Evolutionary conservation across 2,329 filamentous ascomycete genomes (phyloP), one percentile per base, ranked within the genome.

Genomic region (Pseudogymnoascus sp.): DNA sequence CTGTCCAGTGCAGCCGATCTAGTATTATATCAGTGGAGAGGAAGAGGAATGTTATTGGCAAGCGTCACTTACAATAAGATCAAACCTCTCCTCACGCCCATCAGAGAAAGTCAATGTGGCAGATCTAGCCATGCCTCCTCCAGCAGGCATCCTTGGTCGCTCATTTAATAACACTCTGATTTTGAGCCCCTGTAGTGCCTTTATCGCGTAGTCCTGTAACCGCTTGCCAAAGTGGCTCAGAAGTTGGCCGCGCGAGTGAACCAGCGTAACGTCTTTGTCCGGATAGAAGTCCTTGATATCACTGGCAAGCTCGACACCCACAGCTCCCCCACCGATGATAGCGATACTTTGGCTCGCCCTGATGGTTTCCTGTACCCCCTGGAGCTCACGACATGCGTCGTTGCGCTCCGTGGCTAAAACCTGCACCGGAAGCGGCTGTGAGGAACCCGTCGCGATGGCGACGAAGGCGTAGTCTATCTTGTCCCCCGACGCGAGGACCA

Each of bases 1-100:
- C 66, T 81, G 78, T 3, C 79, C 79, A 0, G 74, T 78, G 54
- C 78, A 80, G 14, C 72, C 70, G 16, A 81, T 75, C 75, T 77
- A 64, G 41, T 61, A 20, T 65, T 54, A 60, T 9, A 22, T 22
- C 12, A 57, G 8, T 16, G 57, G n/a, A 30, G 18, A 20, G 50
- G n/a, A 57, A 30, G 11, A 30, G 50, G 14, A 12, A 61, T 18
- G 28, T 47, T 14, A 60, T 43, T 2, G 64, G 62, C 39, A 59
- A 64, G 28, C 60, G 14, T 16, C 22, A 63, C 64, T 63, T 62
- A 77, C 74, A 22, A 78, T 66, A 22, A 77, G 72, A 64, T 79
- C 76, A 61, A 73, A 76, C 1, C 69, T 59, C 28, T 74, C 63
- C 12, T 62, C 64, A 18, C 64, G 65, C 0, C 72, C 73, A 59